These are phyloP conservation scores for Cryptosporidium sp. DNA, from an alignment of 169 alveolate species.

Conservation along the genomic window DNA sequence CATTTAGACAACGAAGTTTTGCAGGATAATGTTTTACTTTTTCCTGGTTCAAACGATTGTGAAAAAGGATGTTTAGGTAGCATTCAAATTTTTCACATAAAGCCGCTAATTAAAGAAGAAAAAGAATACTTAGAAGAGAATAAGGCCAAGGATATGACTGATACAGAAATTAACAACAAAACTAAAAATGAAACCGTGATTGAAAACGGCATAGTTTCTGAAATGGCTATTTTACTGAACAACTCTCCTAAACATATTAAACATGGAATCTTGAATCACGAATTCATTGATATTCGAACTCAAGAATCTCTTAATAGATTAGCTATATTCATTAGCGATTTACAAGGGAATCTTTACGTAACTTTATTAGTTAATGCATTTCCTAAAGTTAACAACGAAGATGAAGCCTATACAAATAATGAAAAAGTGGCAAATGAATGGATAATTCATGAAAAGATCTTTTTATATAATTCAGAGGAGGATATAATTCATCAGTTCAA, in stretches of 20 bases:
- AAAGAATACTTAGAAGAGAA: neutral
- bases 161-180: neutral
- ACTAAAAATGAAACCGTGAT: neutral
- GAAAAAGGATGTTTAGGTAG: neutral
- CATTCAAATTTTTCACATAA: neutral
- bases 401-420: neutral
- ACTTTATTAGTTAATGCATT: neutral
- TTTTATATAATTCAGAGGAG: slow-evolving; percentile 32
- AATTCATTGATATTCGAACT: slow-evolving; percentile 26
- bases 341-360: slow-evolving; percentile 50
- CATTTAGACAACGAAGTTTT: neutral
- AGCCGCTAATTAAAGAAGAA: neutral
- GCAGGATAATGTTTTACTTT: neutral
- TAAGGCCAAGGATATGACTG: neutral
- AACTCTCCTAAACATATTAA: slow-evolving; percentile 18
- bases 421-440: neutral
- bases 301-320: slow-evolving; percentile 5
- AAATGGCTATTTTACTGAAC: neutral
- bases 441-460: slow-evolving; percentile 30
- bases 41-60: neutral
- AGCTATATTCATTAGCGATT: slow-evolving; percentile 24
- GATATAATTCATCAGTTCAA: slow-evolving; percentile 40
- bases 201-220: neutral
- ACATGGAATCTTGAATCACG: slow-evolving; percentile 43
- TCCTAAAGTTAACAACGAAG: neutral